Conservation (phyloP, 306 rosid species). For the Sicyos edulis region DNA sequence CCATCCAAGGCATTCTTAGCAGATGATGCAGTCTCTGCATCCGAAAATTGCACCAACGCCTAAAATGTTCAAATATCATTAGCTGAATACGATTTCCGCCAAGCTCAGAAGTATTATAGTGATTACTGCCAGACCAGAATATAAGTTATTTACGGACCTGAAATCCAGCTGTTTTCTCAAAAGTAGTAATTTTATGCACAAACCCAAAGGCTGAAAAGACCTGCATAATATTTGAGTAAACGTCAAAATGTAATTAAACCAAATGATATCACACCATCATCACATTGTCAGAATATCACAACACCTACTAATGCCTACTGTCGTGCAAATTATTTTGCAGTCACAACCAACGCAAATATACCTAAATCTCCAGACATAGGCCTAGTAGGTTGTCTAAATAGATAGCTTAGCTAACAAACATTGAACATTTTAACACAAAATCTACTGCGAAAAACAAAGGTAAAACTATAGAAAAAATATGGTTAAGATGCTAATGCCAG, state of each 20-base stretch:
- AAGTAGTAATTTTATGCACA: conserved; percentile 98
- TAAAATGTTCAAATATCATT: conserved; percentile 25
- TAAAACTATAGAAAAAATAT: not conserved
- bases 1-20: conserved; percentile 95
- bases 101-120: not conserved
- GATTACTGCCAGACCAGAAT: too few relatives aligned
- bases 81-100: conserved; percentile 26
- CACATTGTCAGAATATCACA: not conserved
- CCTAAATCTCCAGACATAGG: conserved; percentile 2
- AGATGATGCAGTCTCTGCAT: conserved; percentile 89
- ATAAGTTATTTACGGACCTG: conserved; percentile 67
- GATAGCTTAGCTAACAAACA: not conserved
- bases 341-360: not conserved
- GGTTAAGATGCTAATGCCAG: not conserved
- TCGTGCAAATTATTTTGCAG: conserved; percentile 6
- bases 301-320: not conserved
- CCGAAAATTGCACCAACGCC: conserved; percentile 98
- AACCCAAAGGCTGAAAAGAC: conserved; percentile 99
- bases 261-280: conserved; percentile 12
- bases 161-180: conserved; percentile 98
- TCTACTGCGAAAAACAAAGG: not conserved
- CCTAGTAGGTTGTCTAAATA: not conserved
- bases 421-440: not conserved
- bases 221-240: conserved; percentile 48
- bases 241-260: conserved; percentile 27